phyloP scores from a whole-genome alignment of 352 stramenopile species.

The Phytophthora pinifolia region DNA sequence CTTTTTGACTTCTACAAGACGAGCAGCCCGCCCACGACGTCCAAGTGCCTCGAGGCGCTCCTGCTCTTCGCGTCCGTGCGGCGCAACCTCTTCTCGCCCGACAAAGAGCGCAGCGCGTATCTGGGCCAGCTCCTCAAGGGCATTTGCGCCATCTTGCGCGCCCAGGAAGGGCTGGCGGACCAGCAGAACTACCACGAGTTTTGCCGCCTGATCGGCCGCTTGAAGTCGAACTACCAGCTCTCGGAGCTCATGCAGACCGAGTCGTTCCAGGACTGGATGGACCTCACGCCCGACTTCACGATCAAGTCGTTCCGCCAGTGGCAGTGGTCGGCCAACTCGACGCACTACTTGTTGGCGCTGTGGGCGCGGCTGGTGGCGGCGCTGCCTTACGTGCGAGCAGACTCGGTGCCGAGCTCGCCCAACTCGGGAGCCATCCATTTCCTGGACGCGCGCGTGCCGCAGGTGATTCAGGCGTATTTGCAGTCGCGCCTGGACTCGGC shows the following conservation, averaged over 20 bases:
- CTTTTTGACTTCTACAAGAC: constrained; percentile 98
- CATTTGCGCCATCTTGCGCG: constrained; percentile 94
- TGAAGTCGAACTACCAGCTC: constrained; percentile 99
- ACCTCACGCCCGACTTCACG: constrained; percentile 95
- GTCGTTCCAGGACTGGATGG: constrained; percentile 97
- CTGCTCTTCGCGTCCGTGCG: constrained; percentile 96
- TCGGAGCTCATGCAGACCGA: constrained; percentile 97
- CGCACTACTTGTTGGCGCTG: constrained; percentile 97
- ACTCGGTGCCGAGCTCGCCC: constrained; percentile 55
- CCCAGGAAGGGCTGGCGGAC: constrained; percentile 96
- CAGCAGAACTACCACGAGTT: constrained; percentile 99
- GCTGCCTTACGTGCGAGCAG: constrained; percentile 94
- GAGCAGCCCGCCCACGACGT: constrained; percentile 91
- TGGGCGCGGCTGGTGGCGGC: constrained; percentile 96
- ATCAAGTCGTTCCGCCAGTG: constrained; percentile 97
- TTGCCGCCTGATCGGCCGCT: constrained; percentile 94
- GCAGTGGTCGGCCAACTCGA: constrained; percentile 94
- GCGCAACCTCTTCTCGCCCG: constrained; percentile 96
- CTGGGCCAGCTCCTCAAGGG: constrained; percentile 92
- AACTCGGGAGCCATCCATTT: constrained; percentile 55
- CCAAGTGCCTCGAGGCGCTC: constrained; percentile 95
- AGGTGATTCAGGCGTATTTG: constrained; percentile 96
- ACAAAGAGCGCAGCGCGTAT: constrained; percentile 95
- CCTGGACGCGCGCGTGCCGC: constrained; percentile 69
- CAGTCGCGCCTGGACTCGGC: constrained; percentile 95